Evolutionary conservation across 345 rosid genomes (phyloP).

Genomic region (Corchorus olitorius): DNA sequence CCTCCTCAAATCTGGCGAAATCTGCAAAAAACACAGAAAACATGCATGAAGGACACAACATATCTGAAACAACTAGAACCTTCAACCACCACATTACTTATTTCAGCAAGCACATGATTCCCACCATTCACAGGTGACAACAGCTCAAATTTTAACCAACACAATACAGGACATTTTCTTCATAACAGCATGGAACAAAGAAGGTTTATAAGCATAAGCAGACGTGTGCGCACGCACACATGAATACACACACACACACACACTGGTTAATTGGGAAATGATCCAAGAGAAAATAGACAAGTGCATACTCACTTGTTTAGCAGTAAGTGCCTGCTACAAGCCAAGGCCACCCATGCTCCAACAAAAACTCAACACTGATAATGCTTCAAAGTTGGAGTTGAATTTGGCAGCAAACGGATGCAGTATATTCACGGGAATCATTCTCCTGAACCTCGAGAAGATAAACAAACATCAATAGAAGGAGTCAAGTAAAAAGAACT

Average conservation of each 20-base stretch:
- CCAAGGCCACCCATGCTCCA: slow-evolving; percentile 75
- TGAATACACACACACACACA: too few relatives aligned
- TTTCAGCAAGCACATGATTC: not conserved
- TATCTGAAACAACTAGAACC: not conserved
- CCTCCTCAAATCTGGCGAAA: slow-evolving; percentile 36
- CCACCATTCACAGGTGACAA: not conserved
- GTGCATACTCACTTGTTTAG: slow-evolving; percentile 57
- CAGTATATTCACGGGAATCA: slow-evolving; percentile 61
- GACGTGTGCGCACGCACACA: too few relatives aligned
- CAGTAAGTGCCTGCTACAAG: slow-evolving; percentile 65
- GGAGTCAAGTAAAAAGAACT: not conserved
- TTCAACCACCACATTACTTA: not conserved
- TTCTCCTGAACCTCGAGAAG: slow-evolving; percentile 48
- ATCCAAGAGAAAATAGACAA: not conserved
- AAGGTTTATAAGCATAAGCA: not conserved
- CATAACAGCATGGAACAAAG: not conserved
- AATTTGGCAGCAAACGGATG: slow-evolving; percentile 55
- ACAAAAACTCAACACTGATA: slow-evolving; percentile 65
- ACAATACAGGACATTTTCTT: not conserved
- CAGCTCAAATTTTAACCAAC: slow-evolving; percentile 1
- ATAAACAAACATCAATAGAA: slow-evolving; percentile 19
- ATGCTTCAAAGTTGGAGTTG: slow-evolving; percentile 62
- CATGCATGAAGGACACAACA: not conserved
- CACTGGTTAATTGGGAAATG: not conserved
- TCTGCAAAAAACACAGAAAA: slow-evolving; percentile 27